Evolutionary conservation across 2,329 filamentous ascomycete species (phyloP), one percentile per base, ranked within the genome.

Genomic region (Verticillium tricorpus): DNA sequence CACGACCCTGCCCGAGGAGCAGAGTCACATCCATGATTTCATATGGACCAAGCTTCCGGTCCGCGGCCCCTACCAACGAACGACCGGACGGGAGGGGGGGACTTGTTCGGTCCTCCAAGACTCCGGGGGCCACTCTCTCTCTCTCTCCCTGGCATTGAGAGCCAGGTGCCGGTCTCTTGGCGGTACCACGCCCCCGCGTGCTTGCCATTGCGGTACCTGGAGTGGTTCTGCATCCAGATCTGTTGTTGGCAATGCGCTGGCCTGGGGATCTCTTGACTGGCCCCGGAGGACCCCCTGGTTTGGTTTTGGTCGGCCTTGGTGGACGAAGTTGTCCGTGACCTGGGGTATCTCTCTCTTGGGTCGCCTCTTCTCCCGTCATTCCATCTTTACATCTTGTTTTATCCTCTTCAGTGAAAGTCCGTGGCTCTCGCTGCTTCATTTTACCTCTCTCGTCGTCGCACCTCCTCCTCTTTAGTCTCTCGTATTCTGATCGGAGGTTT

Each of bases 11-110:
- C 19, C 19, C 28, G 19, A 17, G 40, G 40, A 8, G 40, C n/a
- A 35, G 55, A 35, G 55, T 56, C 9, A 31, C 55, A 56, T 56
- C 54, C 55, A 56, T 56, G 55, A 56, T 56, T 56, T 56, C 55
- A 57, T 57, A 19, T 11, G 40, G 40, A 50, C 40, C 40, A 50
- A 50, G 40, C 40, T 50, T 50, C 40, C 40, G 17, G 40, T 25
- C 40, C 17, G 17, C 40, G 40, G 12, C 19, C 40, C 19, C 9
- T 22, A 22, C 17, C 4, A 22, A 22, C 17, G n/a, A 22, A 22
- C n/a, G n/a, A n/a, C 17, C 12, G 40, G n/a, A 22, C 28, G 28
- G 28, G 19, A 12, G 40, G n/a, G 40, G n/a, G 19, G 12, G 19
- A 5, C 19, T 50, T 50, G n/a, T 22, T 50, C n/a, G 19, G 19